Percentiles rank a stretch among this genome's conserved stretches.
Evolutionary conservation across 2,329 filamentous ascomycete genomes (phyloP).

Genomic region (Thielaviopsis populi): DNA sequence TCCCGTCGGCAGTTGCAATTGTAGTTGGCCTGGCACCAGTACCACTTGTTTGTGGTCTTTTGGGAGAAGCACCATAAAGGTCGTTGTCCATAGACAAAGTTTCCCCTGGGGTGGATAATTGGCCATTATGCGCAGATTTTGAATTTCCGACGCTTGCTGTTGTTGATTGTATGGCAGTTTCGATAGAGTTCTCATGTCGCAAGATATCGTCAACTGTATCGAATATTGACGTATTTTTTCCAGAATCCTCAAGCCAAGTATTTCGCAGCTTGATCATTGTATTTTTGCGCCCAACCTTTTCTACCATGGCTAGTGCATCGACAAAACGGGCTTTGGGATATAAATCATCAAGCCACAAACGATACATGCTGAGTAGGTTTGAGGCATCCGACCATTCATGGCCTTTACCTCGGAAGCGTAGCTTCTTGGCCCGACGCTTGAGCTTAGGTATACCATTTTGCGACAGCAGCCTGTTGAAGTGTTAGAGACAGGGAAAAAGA

Average conservation of each 20-base stretch:
- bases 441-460: conserved; percentile 71
- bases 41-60: conserved; percentile 17
- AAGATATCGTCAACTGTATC: conserved; percentile 23
- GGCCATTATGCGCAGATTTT: neutral
- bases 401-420: conserved; percentile 83
- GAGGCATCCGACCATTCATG: conserved; percentile 87
- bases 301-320: conserved; percentile 77
- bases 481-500: neutral
- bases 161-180: neutral
- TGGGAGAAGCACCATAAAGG: conserved; percentile 41
- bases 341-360: conserved; percentile 90
- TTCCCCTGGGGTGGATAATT: neutral
- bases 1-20: conserved; percentile 26
- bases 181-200: conserved; percentile 3
- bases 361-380: conserved; percentile 75
- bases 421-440: conserved; percentile 50
- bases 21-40: neutral
- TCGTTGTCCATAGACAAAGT: conserved; percentile 28
- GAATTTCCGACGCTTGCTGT: neutral
- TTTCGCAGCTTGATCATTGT: conserved; percentile 57
- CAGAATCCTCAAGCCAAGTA: conserved; percentile 70
- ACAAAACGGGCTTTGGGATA: conserved; percentile 90
- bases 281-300: conserved; percentile 82
- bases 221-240: conserved; percentile 27
- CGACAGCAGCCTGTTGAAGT: conserved; percentile 52